Conservation (phyloP, 2,329 filamentous ascomycete species). For the Fusarium sp. region DNA sequence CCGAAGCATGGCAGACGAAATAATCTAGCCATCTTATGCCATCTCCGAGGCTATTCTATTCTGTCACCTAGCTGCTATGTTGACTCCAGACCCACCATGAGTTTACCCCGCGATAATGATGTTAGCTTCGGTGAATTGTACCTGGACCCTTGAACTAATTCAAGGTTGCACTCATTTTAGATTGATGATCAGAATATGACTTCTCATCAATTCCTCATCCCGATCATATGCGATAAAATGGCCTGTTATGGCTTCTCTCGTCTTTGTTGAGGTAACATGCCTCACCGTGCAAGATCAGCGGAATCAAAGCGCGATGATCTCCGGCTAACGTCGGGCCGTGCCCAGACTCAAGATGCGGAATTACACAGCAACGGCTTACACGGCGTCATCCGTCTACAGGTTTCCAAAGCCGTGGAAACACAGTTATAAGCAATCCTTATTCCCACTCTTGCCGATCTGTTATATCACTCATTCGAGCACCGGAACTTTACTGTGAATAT, state of each 20-base stretch:
- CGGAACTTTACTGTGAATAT: slow-evolving; percentile 49
- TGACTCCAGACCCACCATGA: slow-evolving; percentile 1
- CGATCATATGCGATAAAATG: slow-evolving; percentile 22
- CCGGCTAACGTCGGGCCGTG: slow-evolving; percentile 48
- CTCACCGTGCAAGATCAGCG: slow-evolving; percentile 19
- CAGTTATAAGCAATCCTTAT: slow-evolving; percentile 40
- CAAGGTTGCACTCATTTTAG: background rate
- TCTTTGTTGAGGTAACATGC: slow-evolving; percentile 4
- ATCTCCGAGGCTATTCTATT: too few relatives aligned
- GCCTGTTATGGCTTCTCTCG: background rate
- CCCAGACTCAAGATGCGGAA: slow-evolving; percentile 41
- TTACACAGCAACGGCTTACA: slow-evolving; percentile 38
- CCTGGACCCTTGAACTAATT: slow-evolving; percentile 4
- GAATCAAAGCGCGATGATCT: slow-evolving; percentile 37
- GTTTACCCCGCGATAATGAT: slow-evolving; percentile 18
- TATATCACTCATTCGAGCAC: slow-evolving; percentile 1
- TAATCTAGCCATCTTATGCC: too few relatives aligned
- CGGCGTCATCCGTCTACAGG: slow-evolving; percentile 33
- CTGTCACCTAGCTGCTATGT: too few relatives aligned
- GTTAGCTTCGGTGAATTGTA: slow-evolving; percentile 10
- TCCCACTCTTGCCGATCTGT: background rate
- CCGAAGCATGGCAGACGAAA: too few relatives aligned
- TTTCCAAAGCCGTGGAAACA: slow-evolving; percentile 21
- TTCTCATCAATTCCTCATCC: background rate
- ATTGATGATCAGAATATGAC: background rate